A percentile compares a stretch with the other conserved stretches of the same genome.
These are phyloP conservation scores for Ascochyta rabiei DNA, from an alignment of 2,329 filamentous ascomycete species.

Conservation along the genomic window DNA sequence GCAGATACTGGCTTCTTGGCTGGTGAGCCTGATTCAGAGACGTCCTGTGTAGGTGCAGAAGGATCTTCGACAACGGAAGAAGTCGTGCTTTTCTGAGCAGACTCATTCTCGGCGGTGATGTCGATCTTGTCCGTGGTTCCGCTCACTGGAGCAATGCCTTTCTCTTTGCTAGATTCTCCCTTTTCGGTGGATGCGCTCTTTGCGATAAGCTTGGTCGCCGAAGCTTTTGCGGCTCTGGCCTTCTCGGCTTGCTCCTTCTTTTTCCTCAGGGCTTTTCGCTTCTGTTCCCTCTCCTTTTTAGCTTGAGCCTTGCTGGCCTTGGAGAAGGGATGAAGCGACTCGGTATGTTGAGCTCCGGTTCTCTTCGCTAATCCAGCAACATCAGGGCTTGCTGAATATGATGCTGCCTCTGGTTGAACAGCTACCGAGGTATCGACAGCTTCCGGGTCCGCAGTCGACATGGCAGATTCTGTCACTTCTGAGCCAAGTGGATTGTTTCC, in stretches of 20 bases:
- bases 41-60: neutral
- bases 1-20: neutral
- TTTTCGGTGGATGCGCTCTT: neutral
- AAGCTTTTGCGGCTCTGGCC: slow-evolving; percentile 10
- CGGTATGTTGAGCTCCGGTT: slow-evolving; percentile 31
- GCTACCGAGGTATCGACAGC: neutral
- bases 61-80: too few relatives aligned
- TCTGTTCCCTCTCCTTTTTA: slow-evolving; percentile 43
- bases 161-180: neutral
- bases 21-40: neutral
- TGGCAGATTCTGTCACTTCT: neutral
- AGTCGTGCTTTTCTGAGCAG: neutral
- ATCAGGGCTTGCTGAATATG: neutral
- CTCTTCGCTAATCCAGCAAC: slow-evolving; percentile 23
- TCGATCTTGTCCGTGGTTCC: neutral
- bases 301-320: slow-evolving; percentile 35
- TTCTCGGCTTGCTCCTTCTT: slow-evolving; percentile 27
- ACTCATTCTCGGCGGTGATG: neutral
- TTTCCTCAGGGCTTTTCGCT: slow-evolving; percentile 46
- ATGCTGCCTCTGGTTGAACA: neutral
- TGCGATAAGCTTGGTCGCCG: slow-evolving; percentile 4
- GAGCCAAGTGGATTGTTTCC: neutral
- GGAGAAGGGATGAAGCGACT: slow-evolving; percentile 39
- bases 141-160: neutral
- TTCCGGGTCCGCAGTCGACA: neutral